phyloP scores from a whole-genome alignment of 495 filamentous ascomycete species.

The Penicillium ochrochloron region DNA sequence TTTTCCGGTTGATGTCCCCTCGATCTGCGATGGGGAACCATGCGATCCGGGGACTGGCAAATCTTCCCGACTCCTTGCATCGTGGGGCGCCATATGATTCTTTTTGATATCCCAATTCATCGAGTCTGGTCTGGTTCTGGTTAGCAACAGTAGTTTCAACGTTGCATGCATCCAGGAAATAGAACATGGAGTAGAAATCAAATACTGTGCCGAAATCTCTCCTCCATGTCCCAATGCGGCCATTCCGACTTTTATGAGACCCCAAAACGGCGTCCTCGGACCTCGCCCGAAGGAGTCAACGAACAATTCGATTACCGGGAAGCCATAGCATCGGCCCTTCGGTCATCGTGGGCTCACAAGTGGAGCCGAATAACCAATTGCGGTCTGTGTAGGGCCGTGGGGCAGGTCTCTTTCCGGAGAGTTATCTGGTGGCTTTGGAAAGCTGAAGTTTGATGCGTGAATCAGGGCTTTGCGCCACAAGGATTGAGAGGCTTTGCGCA shows the following conservation, averaged over 20 bases:
- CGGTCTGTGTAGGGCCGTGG: conserved; percentile 10
- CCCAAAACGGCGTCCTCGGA: conserved; percentile 17
- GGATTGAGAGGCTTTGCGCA: background rate
- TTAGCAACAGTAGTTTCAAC: conserved; percentile 17
- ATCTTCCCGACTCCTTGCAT: conserved; percentile 25
- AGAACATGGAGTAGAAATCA: background rate
- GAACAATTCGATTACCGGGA: conserved; percentile 1
- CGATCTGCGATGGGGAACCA: conserved; percentile 27
- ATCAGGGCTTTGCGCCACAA: background rate
- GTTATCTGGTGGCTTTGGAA: conserved; percentile 1
- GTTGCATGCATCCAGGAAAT: conserved; percentile 22
- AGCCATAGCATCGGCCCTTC: conserved; percentile 13
- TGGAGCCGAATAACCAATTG: conserved; percentile 29
- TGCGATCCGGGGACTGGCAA: conserved; percentile 20
- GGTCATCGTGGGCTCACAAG: conserved; percentile 12
- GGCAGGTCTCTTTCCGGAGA: conserved; percentile 20
- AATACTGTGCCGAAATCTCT: background rate
- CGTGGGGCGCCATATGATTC: conserved; percentile 28
- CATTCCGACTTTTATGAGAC: conserved; percentile 14
- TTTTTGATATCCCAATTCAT: conserved; percentile 13
- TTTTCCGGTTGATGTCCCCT: background rate
- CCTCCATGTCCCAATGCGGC: conserved; percentile 21
- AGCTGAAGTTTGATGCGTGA: background rate
- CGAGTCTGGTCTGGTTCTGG: background rate
- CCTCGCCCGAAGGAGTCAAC: conserved; percentile 3